phyloP scores from a whole-genome alignment of 208 protist species.

The Trypanosoma mega region DNA sequence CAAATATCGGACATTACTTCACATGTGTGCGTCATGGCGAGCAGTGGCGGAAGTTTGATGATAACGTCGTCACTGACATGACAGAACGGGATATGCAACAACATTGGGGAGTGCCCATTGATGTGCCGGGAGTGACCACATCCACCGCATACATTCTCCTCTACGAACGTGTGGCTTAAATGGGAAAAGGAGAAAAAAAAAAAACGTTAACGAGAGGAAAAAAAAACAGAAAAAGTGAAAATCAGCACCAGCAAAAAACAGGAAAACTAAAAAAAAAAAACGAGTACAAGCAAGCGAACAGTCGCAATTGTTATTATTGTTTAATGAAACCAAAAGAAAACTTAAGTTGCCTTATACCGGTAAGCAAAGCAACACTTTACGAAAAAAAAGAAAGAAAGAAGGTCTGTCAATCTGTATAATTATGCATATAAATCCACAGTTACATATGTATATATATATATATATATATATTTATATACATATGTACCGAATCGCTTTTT shows the following conservation, averaged over 20 bases:
- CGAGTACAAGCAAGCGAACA: too few species aligned
- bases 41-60: conserved; percentile 90
- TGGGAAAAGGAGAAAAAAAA: not conserved
- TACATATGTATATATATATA: conserved; percentile 13
- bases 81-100: conserved; percentile 81
- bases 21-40: conserved; percentile 78
- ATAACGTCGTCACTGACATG: conserved; percentile 74
- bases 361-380: too few species aligned
- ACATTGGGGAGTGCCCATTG: conserved; percentile 78
- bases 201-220: conserved; percentile 12
- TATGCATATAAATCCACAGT: conserved; percentile 1
- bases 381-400: not conserved
- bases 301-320: too few species aligned
- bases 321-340: too few species aligned
- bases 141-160: conserved; percentile 88
- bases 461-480: not conserved
- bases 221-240: conserved; percentile 14
- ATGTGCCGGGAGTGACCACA: conserved; percentile 52
- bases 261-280: too few species aligned
- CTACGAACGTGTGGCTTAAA: conserved; percentile 82
- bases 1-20: conserved; percentile 89
- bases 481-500: not conserved
- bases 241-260: too few species aligned
- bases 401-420: not conserved
- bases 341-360: too few species aligned